These are phyloP conservation scores for Komagataella phaffii DNA, from an alignment of 805 yeast genomes.

Conservation along the genomic window DNA sequence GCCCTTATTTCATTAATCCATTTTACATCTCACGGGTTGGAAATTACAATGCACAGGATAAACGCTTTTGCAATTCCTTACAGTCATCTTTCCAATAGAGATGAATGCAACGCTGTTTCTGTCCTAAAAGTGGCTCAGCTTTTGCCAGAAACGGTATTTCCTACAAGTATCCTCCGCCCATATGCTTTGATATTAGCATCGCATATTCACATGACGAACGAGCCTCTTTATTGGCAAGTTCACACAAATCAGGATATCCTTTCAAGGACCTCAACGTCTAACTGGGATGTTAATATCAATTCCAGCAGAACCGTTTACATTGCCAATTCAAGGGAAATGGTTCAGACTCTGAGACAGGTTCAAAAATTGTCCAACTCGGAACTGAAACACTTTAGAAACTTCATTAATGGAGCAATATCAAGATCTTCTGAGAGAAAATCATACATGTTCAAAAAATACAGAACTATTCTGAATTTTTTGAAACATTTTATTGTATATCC, in stretches of 20 bases:
- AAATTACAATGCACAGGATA: not conserved
- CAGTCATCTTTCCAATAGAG: not conserved
- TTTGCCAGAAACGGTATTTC: no score
- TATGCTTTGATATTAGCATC: not conserved
- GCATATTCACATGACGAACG: not conserved
- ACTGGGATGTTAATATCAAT: not conserved
- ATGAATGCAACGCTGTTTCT: not conserved
- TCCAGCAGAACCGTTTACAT: not conserved
- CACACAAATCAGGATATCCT: not conserved
- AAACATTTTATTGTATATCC: constrained; percentile 1
- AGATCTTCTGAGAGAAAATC: not conserved
- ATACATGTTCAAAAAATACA: not conserved
- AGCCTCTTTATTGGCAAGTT: not conserved
- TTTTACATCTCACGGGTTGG: not conserved
- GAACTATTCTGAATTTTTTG: not conserved
- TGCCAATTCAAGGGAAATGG: not conserved
- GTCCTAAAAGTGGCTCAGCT: not conserved
- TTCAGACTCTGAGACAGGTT: not conserved
- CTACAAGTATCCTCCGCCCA: not conserved
- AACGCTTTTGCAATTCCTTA: not conserved
- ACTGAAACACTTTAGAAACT: not conserved
- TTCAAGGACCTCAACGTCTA: not conserved
- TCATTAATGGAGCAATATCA: not conserved
- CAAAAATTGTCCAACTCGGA: not conserved
- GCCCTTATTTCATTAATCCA: not conserved